Base-by-base conservation (phyloP, 192 early-diverging fungal genomes). In the Podila horticola region DNA sequence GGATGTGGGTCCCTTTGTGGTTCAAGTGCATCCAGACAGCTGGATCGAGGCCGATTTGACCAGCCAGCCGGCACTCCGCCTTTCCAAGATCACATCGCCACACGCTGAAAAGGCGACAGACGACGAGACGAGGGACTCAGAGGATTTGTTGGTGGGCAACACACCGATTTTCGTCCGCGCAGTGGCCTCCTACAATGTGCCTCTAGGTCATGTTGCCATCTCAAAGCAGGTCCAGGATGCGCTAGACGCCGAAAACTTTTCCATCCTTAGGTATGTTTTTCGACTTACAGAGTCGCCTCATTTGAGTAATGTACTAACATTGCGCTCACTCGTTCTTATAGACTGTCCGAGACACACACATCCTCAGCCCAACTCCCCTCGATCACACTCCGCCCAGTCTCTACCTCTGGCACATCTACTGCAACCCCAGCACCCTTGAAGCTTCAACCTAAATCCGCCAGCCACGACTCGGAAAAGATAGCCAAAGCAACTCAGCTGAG, bases 221-320 rank as follows among this genome's bases (percentile, higher is more conserved):
- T 84, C 79, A 19, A 77, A 79, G 24, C 64, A 74, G 45, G 77
- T 87, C 1, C 67, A 79, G 62, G 75, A 79, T 1, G 84, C 82
- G 5, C 55, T 90, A 61, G 85, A 87, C 29, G 58, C 77, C 0
- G 79, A 87, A 59, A 81, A 79, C 52, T 90, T 85, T 82, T 82
- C 82, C 6, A 86, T 88, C 57, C 67, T 90, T 62, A 83, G 77
- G 88, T 87, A 86, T 64, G 72, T 22, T 0, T 26, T 5, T 58
- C 13, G 41, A 15, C 15, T 63, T 50, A 9, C 10, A n/a, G 31
- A 24, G 9, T 13, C n/a, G 5, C 1, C 5, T 29, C 41, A 26
- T 5, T 5, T 63, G 10, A 6, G 33, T 9, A 50, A 7, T 12
- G 6, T 52, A 10, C 24, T 50, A 17, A 10, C 19, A 13, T 22